Conservation (phyloP, 2,329 filamentous ascomycete genomes). For the Stachybotrys elegans region DNA sequence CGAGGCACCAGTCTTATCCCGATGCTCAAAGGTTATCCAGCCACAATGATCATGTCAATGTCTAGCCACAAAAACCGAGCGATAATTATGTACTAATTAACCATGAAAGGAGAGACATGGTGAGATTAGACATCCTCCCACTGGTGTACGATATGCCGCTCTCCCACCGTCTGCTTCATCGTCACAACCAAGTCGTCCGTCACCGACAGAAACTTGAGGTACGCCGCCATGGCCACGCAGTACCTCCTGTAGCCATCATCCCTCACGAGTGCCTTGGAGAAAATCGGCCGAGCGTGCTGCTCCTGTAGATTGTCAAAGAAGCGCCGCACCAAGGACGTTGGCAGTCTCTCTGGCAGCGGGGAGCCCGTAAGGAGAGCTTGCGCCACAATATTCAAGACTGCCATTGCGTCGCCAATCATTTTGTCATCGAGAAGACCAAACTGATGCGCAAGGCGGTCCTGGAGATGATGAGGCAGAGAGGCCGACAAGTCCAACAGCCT, state of each 20-base stretch:
- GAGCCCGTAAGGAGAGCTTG: conserved; percentile 41
- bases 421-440: conserved; percentile 36
- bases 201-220: conserved; percentile 35
- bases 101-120: too few relatives aligned
- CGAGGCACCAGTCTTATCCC: too few relatives aligned
- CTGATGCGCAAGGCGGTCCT: conserved; percentile 29
- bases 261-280: conserved; percentile 27
- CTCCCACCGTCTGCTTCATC: conserved; percentile 38
- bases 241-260: conserved; percentile 39
- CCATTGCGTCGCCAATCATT: conserved; percentile 45
- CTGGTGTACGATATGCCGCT: conserved; percentile 28
- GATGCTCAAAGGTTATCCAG: too few relatives aligned
- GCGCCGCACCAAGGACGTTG: conserved; percentile 37
- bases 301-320: conserved; percentile 20
- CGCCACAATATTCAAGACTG: conserved; percentile 39
- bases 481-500: conserved; percentile 26
- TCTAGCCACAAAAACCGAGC: too few relatives aligned
- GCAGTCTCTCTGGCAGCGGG: conserved; percentile 41
- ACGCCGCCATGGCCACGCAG: conserved; percentile 39
- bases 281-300: conserved; percentile 14
- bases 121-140: conserved; percentile 14
- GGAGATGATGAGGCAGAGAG: conserved; percentile 33
- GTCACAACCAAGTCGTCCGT: conserved; percentile 40
- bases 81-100: too few relatives aligned
- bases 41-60: too few relatives aligned